phyloP scores from a whole-genome alignment of 2,329 filamentous ascomycete genomes.

The Fusarium beomiforme region DNA sequence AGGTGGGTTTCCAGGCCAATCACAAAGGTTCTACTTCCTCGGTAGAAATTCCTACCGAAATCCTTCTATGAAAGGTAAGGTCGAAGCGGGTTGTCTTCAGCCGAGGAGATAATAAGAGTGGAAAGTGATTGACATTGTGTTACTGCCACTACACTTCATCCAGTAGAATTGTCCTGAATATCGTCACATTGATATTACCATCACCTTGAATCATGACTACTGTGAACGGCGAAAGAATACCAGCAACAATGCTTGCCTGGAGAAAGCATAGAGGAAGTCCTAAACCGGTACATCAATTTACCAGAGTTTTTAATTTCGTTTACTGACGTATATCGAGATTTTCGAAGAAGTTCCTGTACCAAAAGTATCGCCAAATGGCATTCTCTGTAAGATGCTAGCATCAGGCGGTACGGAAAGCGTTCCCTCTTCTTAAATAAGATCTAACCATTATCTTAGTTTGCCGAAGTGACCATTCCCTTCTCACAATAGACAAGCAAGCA shows the following conservation, averaged over 20 bases:
- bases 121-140: background rate
- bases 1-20: background rate
- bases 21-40: background rate
- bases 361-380: background rate
- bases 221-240: background rate
- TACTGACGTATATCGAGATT: background rate
- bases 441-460: slow-evolving; percentile 4
- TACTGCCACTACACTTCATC: background rate
- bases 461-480: slow-evolving; percentile 23
- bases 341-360: slow-evolving; percentile 17
- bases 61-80: background rate
- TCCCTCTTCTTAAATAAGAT: accelerated
- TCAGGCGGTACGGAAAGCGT: slow-evolving; percentile 6
- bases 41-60: background rate
- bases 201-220: background rate
- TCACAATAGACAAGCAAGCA: slow-evolving; percentile 33
- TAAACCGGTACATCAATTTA: background rate
- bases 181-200: background rate
- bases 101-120: accelerated
- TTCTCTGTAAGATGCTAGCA: slow-evolving; percentile 24
- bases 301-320: accelerated
- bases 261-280: slow-evolving; percentile 47
- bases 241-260: slow-evolving; percentile 49
- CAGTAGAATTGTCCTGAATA: background rate
- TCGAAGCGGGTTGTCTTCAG: background rate